Percentiles rank a stretch among this genome's conserved stretches.
phyloP scores from a whole-genome alignment of 495 filamentous ascomycete species.

The Bacidia rubella region DNA sequence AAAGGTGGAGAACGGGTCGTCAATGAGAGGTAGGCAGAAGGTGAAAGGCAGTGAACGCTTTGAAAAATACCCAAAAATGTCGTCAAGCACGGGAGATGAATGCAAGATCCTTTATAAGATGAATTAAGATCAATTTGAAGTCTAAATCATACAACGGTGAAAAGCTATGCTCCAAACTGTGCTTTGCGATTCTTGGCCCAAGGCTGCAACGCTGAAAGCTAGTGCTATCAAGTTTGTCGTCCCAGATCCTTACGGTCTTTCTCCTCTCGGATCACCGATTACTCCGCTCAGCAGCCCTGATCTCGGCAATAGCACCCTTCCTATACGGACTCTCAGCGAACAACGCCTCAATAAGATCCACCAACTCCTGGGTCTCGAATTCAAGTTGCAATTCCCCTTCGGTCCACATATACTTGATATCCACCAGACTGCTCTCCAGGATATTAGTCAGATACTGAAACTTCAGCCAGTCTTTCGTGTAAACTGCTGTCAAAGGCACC shows the following conservation, averaged over 20 bases:
- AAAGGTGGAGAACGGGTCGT: too few species aligned
- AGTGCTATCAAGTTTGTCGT: too few species aligned
- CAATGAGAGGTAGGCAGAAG: too few species aligned
- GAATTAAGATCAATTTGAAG: too few species aligned
- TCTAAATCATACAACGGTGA: too few species aligned
- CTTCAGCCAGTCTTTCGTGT: conserved; percentile 71
- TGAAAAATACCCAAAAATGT: too few species aligned
- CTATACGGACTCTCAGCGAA: conserved; percentile 82
- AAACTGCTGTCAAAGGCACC: conserved; percentile 60
- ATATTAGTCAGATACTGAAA: conserved; percentile 84
- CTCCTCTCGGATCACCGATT: neutral
- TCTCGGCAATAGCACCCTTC: conserved; percentile 64
- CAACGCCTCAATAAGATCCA: conserved; percentile 74
- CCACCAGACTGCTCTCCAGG: conserved; percentile 73
- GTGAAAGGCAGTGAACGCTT: too few species aligned
- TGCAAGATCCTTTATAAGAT: too few species aligned
- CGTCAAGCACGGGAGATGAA: too few species aligned
- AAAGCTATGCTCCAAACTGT: too few species aligned
- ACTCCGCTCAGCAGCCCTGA: conserved; percentile 29
- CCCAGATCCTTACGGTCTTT: neutral
- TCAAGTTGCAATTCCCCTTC: conserved; percentile 76
- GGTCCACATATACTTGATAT: conserved; percentile 78
- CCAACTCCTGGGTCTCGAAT: conserved; percentile 69
- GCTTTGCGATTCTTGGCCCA: too few species aligned
- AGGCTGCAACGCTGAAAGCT: too few species aligned